Evolutionary conservation across 2,329 filamentous ascomycete species (phyloP), one percentile per base, ranked within the genome.

Genomic region (Phialophora expanda): DNA sequence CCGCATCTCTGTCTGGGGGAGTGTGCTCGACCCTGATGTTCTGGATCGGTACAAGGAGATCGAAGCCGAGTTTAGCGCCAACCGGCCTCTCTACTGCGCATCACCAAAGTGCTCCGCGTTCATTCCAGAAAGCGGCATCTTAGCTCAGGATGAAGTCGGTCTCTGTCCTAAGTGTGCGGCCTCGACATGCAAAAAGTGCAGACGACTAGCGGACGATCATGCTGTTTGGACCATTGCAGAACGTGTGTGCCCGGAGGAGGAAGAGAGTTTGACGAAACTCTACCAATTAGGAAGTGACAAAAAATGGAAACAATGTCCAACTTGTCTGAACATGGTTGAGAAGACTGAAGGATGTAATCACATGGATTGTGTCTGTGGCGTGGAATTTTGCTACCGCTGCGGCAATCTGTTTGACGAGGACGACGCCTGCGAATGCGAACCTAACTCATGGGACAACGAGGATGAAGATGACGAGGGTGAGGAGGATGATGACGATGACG

Each of bases 381-480:
- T 68, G 22, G 68, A 68, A 44, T 71, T 68, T 54, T 71, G 69
- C 53, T 71, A 70, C n/a, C 32, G 28, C 12, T 71, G 68, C 54
- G 68, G 69, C 24, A 55, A 30, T 8, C 55, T 56, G 9, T 67
- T 66, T 41, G 62, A 69, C 44, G 59, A 64, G 46, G 60, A 63
- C 32, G 53, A 55, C 9, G 9, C 22, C 11, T 51, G 48, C 26
- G 48, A 51, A 26, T 51, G 48, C 48, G 48, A 51, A 28, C 48
- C 20, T 9, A 22, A 51, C 38, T n/a, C 38, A 26, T 51, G 48
- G 48, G 48, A 26, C 22, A 34, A 61, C 34, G 61, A 61, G 20
- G 46, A 62, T 7, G 61, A 62, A 24, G 64, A 50, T 14, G 56
- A 60, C 2, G 55, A 60, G 12, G 61, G 26, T 2, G 53, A 64